These are phyloP conservation scores for Aspergillus hiratsukae DNA, from an alignment of 2,329 filamentous ascomycete species.

Conservation along the genomic window DNA sequence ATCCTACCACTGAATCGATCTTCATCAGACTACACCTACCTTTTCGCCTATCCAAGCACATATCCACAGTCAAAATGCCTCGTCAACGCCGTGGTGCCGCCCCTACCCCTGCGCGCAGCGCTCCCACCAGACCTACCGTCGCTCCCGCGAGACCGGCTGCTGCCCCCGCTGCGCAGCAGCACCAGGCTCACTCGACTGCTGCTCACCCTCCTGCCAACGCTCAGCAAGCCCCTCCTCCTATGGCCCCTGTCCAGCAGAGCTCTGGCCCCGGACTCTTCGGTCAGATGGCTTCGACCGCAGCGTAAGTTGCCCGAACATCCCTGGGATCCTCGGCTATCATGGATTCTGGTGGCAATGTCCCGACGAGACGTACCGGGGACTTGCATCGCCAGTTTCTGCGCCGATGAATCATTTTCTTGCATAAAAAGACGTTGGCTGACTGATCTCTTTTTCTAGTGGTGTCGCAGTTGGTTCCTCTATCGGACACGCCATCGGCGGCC, in stretches of 20 bases:
- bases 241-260: constrained; percentile 43
- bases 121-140: constrained; percentile 62
- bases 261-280: constrained; percentile 83
- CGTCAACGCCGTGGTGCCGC: constrained; percentile 67
- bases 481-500: constrained; percentile 86
- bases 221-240: constrained; percentile 48
- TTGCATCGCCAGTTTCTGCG: neutral
- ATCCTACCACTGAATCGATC: constrained; percentile 3
- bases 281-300: constrained; percentile 96
- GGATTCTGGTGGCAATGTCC: neutral
- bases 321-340: neutral
- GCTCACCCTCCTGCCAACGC: constrained; percentile 45
- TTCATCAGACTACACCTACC: constrained; percentile 21
- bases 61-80: constrained; percentile 57
- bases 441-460: constrained; percentile 58
- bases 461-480: constrained; percentile 93
- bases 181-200: constrained; percentile 66
- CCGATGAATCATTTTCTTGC: neutral
- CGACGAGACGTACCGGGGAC: neutral
- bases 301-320: constrained; percentile 59
- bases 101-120: constrained; percentile 49
- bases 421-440: constrained; percentile 9
- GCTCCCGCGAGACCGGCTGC: constrained; percentile 55
- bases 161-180: constrained; percentile 51
- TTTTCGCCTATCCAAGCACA: constrained; percentile 17